Evolutionary conservation across 768 basidiomycete genomes (phyloP).

Genomic region (Coprinopsis sp.): DNA sequence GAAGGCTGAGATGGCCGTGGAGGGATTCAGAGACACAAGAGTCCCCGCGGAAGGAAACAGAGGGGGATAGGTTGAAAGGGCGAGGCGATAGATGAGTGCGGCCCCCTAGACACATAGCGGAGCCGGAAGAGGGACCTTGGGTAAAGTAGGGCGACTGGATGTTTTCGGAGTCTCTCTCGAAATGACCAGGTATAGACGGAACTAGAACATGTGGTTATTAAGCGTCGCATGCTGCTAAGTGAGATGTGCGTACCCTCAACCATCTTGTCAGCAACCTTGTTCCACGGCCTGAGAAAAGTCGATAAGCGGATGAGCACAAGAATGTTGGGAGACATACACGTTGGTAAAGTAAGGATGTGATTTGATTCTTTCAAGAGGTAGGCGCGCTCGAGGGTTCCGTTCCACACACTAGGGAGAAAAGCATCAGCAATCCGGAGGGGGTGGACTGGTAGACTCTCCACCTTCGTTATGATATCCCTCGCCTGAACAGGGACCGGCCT

Average conservation of each 20-base stretch:
- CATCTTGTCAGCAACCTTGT: conserved; percentile 22
- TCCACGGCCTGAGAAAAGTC: conserved; percentile 23
- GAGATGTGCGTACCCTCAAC: conserved; percentile 5
- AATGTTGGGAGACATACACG: conserved; percentile 33
- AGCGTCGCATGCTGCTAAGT: background rate
- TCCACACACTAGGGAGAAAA: conserved; percentile 43
- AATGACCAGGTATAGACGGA: background rate
- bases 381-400: conserved; percentile 47
- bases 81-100: background rate
- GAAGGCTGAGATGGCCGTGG: background rate
- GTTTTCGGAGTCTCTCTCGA: background rate
- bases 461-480: conserved; percentile 43
- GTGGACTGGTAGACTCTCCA: conserved; percentile 17
- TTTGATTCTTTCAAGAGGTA: conserved; percentile 36
- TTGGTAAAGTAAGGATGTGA: conserved; percentile 45
- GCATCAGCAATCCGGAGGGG: background rate
- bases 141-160: background rate
- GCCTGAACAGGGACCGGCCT: conserved; percentile 27
- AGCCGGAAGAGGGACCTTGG: too few relatives aligned
- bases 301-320: conserved; percentile 7
- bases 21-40: background rate
- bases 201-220: background rate
- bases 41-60: background rate
- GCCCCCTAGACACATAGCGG: too few relatives aligned
- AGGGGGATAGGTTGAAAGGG: background rate